A percentile compares a stretch with the other conserved stretches of the same genome.
phyloP scores from a whole-genome alignment of 1,284 basidiomycete genomes.

The Kwoniella shivajii region DNA sequence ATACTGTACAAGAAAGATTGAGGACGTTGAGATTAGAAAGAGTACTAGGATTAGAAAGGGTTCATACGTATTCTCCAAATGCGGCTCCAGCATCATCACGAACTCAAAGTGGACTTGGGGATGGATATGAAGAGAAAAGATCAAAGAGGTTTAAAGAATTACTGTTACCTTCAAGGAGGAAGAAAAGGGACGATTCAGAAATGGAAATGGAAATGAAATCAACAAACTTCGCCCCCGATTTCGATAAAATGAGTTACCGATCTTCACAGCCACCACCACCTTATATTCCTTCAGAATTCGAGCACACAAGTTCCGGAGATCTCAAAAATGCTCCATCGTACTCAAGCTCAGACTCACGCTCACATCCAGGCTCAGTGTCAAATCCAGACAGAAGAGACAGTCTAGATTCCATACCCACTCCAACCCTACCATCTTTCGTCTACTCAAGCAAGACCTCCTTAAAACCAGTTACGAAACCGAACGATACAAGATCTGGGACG shows the following conservation, averaged over 20 bases:
- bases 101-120: neutral
- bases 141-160: conserved; percentile 22
- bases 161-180: conserved; percentile 20
- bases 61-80: conserved; percentile 5
- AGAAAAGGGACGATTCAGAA: conserved; percentile 2
- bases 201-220: conserved; percentile 7
- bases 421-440: neutral
- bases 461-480: neutral
- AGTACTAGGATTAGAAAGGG: conserved; percentile 34
- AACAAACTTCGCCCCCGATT: conserved; percentile 5
- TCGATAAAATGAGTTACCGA: neutral
- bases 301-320: neutral
- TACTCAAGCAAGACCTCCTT: neutral
- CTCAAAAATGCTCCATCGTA: neutral
- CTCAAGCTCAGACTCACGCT: neutral
- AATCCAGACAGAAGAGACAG: conserved; percentile 4
- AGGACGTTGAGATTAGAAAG: conserved; percentile 26
- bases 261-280: conserved; percentile 31
- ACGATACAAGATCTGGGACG: neutral
- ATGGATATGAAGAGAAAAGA: conserved; percentile 10
- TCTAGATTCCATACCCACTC: conserved; percentile 19
- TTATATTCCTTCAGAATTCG: conserved; percentile 15
- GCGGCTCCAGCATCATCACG: neutral
- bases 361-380: neutral
- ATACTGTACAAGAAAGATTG: conserved; percentile 25